Conservation (phyloP, 108 stramenopile species). For the Mayamaea pseudoterrestris region DNA sequence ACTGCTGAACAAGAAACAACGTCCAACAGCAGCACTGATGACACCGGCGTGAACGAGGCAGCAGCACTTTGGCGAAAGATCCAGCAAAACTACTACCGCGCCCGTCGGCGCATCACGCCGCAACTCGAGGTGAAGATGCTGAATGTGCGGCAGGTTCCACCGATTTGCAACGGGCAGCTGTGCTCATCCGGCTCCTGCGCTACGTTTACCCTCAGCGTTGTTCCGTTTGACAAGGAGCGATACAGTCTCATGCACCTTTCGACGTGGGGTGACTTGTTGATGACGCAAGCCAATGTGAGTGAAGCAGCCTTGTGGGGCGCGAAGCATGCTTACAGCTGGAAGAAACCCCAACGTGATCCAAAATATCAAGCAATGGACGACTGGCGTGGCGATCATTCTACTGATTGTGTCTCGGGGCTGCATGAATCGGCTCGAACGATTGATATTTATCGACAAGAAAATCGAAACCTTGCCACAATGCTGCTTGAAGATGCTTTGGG, state of each 20-base stretch:
- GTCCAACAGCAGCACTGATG: too few species aligned
- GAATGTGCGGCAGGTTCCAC: neutral
- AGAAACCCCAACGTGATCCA: slow-evolving; percentile 12
- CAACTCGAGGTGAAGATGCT: too few species aligned
- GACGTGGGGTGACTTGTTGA: slow-evolving; percentile 25
- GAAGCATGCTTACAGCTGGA: slow-evolving; percentile 37
- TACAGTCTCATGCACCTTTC: slow-evolving; percentile 7
- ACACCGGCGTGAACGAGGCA: too few species aligned
- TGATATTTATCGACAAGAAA: slow-evolving; percentile 18
- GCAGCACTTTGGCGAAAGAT: too few species aligned
- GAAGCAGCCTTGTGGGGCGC: slow-evolving; percentile 26
- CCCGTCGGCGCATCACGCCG: too few species aligned
- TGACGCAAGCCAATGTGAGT: slow-evolving; percentile 20
- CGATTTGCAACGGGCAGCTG: neutral
- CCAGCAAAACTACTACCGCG: too few species aligned
- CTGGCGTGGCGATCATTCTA: neutral
- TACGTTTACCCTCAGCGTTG: neutral
- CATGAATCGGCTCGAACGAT: slow-evolving; percentile 7
- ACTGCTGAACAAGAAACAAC: too few species aligned
- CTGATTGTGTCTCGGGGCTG: neutral
- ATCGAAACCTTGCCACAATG: slow-evolving; percentile 12
- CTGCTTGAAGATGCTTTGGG: slow-evolving; percentile 27
- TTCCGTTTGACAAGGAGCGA: neutral
- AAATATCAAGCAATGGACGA: neutral
- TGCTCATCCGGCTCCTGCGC: neutral